Evolutionary conservation across 495 filamentous ascomycete species (phyloP).

Genomic region (Pseudevernia furfuracea): DNA sequence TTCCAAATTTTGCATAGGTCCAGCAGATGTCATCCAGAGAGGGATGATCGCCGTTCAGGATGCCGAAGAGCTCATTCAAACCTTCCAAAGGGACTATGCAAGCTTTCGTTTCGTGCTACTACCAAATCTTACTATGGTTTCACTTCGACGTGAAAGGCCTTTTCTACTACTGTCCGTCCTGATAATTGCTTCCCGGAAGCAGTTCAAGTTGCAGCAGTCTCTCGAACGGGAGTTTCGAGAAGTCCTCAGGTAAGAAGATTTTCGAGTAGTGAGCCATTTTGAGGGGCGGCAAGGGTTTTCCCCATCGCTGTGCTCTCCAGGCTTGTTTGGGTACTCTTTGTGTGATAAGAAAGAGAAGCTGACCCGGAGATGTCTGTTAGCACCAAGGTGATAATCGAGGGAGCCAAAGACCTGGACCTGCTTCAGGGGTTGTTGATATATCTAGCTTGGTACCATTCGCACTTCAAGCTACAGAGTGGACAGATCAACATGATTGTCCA

Average conservation of each 20-base stretch:
- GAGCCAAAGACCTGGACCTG: constrained; percentile 26
- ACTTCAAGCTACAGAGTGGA: constrained; percentile 17
- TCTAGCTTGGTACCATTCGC: constrained; percentile 27
- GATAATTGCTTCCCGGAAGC: constrained; percentile 21
- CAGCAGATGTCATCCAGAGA: constrained; percentile 12
- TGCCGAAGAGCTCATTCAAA: constrained; percentile 9
- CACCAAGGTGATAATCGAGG: constrained; percentile 21
- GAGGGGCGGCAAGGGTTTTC: neutral
- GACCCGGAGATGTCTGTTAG: neutral
- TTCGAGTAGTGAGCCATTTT: neutral
- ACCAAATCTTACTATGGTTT: constrained; percentile 7
- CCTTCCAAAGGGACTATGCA: constrained; percentile 10
- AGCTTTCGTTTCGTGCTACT: neutral
- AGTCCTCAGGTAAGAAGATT: neutral
- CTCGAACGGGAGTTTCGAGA: constrained; percentile 21
- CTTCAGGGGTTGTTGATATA: constrained; percentile 28
- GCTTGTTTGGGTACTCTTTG: neutral
- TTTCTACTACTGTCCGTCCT: constrained; percentile 25
- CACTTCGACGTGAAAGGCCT: constrained; percentile 23
- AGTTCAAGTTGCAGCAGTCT: constrained; percentile 17
- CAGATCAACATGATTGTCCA: constrained; percentile 24
- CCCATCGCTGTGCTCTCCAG: neutral
- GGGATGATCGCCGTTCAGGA: no score
- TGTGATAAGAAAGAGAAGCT: neutral
- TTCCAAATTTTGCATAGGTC: neutral